Base-by-base conservation (phyloP, 768 basidiomycete species). In the Russula griseocarnosa region DNA sequence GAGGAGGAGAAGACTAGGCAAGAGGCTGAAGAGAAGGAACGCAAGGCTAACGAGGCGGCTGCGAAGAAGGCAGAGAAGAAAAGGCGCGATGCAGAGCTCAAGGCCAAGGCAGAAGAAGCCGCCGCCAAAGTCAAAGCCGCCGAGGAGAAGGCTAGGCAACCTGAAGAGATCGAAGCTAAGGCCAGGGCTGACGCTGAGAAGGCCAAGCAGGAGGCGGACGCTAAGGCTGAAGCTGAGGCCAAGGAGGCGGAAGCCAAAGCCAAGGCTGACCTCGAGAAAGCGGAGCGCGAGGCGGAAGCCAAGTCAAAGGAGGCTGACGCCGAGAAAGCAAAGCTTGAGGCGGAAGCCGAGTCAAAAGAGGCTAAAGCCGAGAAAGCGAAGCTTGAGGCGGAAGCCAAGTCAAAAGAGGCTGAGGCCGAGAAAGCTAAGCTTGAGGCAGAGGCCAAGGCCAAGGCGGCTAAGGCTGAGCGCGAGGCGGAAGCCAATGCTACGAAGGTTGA, bases 141-240 rank as follows among this genome's bases (percentile, higher is more conserved):
- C n/a, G n/a, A n/a, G n/a, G n/a, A n/a, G 34, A 36, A 36, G 34
- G 34, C 34, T 36, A 36, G 34, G 34, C 34, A 36, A 36, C n/a
- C n/a, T n/a, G n/a, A n/a, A n/a, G 34, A 38, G n/a, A 58, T 56
- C 3, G 30, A 47, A 6, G 60, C 46, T 9, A 58, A 36, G 58
- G 44, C n/a, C 3, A 44, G 60, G 22, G 44, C 36, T 0, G 56
- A 63, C 2, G 50, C 30, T 4, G 24, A 58, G 26, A 24, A 32
- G 30, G 63, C 30, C 0, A 7, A 44, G 16, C 30, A n/a, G n/a
- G 46, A 56, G 28, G 55, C 28, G 5, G 7, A 50, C 2, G 38
- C 20, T 2, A 36, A 55, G 3, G 42, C 30, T 1, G 20, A 62
- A 1, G 61, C 55, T 1, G 56, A 62, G 6, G 54, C 49, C 3